These are phyloP conservation scores for Tylopilus rubrobrunneus DNA, from an alignment of 768 basidiomycete species.

Conservation along the genomic window DNA sequence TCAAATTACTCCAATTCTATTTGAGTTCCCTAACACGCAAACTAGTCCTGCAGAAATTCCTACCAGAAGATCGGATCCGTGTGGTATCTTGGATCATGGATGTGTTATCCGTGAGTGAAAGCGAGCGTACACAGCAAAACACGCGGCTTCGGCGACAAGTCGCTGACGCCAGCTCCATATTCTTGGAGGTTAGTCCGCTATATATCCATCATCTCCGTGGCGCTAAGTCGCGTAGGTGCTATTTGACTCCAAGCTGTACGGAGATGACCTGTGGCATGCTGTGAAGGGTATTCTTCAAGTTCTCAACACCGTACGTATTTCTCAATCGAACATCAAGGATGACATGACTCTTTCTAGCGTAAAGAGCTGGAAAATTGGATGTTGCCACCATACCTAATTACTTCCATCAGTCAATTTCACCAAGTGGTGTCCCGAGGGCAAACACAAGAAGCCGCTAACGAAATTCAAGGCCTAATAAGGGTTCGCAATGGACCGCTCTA, in stretches of 20 bases:
- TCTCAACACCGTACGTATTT: constrained; percentile 25
- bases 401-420: constrained; percentile 31
- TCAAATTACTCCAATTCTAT: constrained; percentile 52
- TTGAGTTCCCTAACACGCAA: constrained; percentile 41
- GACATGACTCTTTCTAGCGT: constrained; percentile 37
- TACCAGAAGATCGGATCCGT: constrained; percentile 39
- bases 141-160: constrained; percentile 42
- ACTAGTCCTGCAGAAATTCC: constrained; percentile 43
- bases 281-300: constrained; percentile 21
- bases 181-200: constrained; percentile 40
- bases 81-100: constrained; percentile 47
- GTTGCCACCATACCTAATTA: constrained; percentile 38
- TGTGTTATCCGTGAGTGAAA: constrained; percentile 38
- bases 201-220: not conserved
- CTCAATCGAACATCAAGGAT: constrained; percentile 3
- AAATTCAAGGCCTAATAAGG: constrained; percentile 46
- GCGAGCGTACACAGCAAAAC: constrained; percentile 26
- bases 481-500: constrained; percentile 50
- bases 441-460: constrained; percentile 22
- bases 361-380: constrained; percentile 41
- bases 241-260: constrained; percentile 25
- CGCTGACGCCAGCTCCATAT: constrained; percentile 45
- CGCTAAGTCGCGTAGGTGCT: constrained; percentile 12
- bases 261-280: constrained; percentile 20
- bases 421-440: constrained; percentile 25